Percentiles rank a stretch among this genome's conserved stretches.
Evolutionary conservation across 257 asterid species (phyloP).

Genomic region (Forsythia suspensa): DNA sequence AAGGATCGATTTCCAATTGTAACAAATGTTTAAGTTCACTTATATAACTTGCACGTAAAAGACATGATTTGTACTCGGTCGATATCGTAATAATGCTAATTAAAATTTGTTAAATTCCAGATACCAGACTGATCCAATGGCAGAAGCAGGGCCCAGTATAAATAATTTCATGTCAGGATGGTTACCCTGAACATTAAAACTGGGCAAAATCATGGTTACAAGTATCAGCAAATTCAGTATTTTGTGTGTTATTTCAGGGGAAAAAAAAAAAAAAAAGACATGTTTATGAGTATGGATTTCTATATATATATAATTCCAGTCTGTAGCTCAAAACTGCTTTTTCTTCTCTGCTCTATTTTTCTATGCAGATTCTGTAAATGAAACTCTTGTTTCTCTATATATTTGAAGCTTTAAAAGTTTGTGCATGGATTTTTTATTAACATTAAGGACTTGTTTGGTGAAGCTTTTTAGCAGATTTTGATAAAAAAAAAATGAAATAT

Average conservation of each 20-base stretch:
- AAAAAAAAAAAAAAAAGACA: not conserved
- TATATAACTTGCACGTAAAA: too few species aligned
- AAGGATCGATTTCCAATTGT: not conserved
- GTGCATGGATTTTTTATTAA: not conserved
- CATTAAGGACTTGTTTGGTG: too few species aligned
- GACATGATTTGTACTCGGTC: too few species aligned
- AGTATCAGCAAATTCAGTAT: not conserved
- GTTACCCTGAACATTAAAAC: slow-evolving; percentile 20
- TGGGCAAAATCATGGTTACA: not conserved
- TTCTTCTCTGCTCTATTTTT: not conserved
- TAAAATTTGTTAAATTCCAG: slow-evolving; percentile 3
- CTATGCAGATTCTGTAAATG: not conserved
- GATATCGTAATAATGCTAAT: too few species aligned
- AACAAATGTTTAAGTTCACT: too few species aligned
- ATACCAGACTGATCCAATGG: slow-evolving; percentile 20
- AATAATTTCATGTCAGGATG: slow-evolving; percentile 25
- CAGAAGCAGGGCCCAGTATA: slow-evolving; percentile 27
- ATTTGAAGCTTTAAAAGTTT: not conserved
- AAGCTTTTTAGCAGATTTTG: too few species aligned
- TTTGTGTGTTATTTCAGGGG: not conserved
- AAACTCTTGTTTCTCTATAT: not conserved
- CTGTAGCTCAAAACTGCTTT: not conserved
- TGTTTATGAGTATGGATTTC: not conserved
- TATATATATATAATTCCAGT: not conserved
- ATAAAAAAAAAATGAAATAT: too few species aligned